Conservation (phyloP, 441 rosid species). For the Eutrema salsugineum region DNA sequence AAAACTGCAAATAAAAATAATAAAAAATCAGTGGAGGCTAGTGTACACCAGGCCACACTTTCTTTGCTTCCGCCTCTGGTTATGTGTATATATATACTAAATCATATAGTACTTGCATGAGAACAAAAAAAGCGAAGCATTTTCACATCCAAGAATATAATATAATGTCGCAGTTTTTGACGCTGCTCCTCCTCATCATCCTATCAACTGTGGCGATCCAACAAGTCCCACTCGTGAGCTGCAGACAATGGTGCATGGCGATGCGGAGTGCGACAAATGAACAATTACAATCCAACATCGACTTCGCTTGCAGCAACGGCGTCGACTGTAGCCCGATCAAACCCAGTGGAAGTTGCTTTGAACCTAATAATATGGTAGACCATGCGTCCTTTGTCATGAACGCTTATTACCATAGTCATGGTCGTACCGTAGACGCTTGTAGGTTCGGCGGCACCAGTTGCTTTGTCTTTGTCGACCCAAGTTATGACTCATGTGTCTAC, state of each 20-base stretch:
- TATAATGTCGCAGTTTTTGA: background rate
- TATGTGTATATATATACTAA: background rate
- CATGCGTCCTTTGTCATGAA: slow-evolving; percentile 92
- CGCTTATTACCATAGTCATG: slow-evolving; percentile 72
- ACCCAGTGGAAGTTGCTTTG: too few relatives aligned
- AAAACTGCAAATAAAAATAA: too few relatives aligned
- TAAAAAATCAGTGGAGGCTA: too few relatives aligned
- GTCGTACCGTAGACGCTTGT: background rate
- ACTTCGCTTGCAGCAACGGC: slow-evolving; percentile 57
- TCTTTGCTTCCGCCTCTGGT: too few relatives aligned
- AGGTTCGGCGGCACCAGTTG: background rate
- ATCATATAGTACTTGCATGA: background rate
- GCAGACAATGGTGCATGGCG: slow-evolving; percentile 71
- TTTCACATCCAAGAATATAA: background rate
- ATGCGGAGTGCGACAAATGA: slow-evolving; percentile 48
- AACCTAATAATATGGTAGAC: slow-evolving; percentile 22
- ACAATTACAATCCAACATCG: slow-evolving; percentile 67
- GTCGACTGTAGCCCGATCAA: too few relatives aligned
- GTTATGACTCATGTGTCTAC: background rate
- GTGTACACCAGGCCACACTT: too few relatives aligned
- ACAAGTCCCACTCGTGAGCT: background rate
- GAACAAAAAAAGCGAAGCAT: background rate
- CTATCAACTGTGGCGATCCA: background rate
- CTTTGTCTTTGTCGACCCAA: background rate
- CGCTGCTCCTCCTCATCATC: background rate